Evolutionary conservation across 257 asterid genomes (phyloP), one percentile per base, ranked within the genome.

Genomic region (Primulina eburnea): DNA sequence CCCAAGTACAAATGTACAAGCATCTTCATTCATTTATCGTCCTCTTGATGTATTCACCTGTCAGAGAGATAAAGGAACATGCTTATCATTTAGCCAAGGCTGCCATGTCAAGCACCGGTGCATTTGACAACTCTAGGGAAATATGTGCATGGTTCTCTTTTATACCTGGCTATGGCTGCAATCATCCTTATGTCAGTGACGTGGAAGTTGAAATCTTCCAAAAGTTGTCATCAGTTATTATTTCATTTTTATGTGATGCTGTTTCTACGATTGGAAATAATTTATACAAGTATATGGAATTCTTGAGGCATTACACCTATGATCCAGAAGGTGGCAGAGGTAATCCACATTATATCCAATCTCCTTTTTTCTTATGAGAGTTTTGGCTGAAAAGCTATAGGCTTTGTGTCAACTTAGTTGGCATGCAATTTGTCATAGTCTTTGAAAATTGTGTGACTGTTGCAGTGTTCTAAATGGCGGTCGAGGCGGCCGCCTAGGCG

Each of bases 91-190:
- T 92, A 73, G 96, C 97, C 60, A 84, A 83, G 78, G 86, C 88
- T 69, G 88, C 96, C 73, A 83, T 92, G 84, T 79, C 82, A 60
- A 90, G 98, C 84, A 85, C 97, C 43, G 98, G 97, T 63, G 98
- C 98, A 77, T 90, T 92, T 81, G 97, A 88, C 76, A 81, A 88
- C 70, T 77, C 84, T 20, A 83, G 74, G 79, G 98, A 92, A 71
- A 82, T 90, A 77, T 81, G 83, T 76, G 81, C 78, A 33, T 92
- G 98, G 98, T 90, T 92, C 85, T 78, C 79, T 74, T 90, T 92
- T 75, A 86, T 92, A 78, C 96, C 97, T 59, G 96, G 98, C 71
- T 85, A 80, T 65, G 73, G 74, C 53, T 71, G 74, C 37, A 68
- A 75, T 71, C 43, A 52, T 76, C 62, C 69, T 69, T 75, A 37